Base-by-base conservation (phyloP, 345 rosid species). In the Bruguiera sexangula region DNA sequence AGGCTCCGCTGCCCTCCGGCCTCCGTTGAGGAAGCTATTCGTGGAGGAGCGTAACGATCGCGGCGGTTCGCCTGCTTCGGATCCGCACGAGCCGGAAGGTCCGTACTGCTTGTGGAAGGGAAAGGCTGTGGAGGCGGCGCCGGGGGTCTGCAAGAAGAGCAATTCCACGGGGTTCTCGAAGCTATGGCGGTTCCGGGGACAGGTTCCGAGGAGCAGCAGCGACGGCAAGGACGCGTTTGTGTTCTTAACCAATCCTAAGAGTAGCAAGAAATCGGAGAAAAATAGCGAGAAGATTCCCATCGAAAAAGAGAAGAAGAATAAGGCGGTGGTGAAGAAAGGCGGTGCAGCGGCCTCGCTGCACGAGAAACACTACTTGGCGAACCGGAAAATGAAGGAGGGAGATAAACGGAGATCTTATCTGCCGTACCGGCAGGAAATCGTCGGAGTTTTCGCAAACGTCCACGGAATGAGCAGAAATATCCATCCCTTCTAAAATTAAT, bases 401-500 rank as follows among this genome's bases (percentile, higher is more conserved):
- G 81, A 71, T 24, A 91, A 81, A 67, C 87, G 85, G 43, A 78
- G 73, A 72, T 77, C 95, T 53, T 85, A 87, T 39, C 75, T 89
- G 73, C 94, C 97, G 69, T 91, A 91, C 76, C 73, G 81, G 67
- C 81, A 64, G 8, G 86, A 75, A 30, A 69, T 84, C 32, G 82
- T 88, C 22, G 97, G 97, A 0, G 82, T 91, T 73, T 88, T 91
- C 82, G 75, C 97, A 9, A 85, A 77, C 68, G 85, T 83, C 0
- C 84, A 78, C 69, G 91, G 89, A 10, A 65, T 90, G 67, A 88
- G 85, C 82, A 78, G 72, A 78, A 91, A 88, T 61, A 79, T 91
- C 24, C 97, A 89, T 80, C 95, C 97, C 30, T 88, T 76, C 63
- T 89, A 72, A 74, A 13, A 43, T 13, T 43, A 43, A 43, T 3